These are phyloP conservation scores for Remersonia thermophila DNA, from an alignment of 2,329 filamentous ascomycete species.

Conservation along the genomic window DNA sequence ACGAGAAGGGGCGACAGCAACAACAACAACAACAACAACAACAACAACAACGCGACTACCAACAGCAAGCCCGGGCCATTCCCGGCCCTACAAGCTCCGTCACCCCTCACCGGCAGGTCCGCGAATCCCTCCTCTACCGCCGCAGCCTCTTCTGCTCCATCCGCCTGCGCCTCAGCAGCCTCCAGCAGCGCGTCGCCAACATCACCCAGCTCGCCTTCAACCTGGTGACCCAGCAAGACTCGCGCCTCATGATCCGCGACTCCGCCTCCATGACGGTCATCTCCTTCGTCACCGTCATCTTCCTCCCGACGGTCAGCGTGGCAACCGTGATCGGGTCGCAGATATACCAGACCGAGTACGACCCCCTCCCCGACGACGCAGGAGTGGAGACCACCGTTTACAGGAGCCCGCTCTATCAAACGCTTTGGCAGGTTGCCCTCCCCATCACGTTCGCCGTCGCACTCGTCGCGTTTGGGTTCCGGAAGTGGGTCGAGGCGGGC, in stretches of 20 bases:
- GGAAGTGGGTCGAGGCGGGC: too few relatives aligned
- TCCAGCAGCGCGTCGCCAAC: constrained; percentile 26
- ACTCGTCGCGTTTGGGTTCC: too few relatives aligned
- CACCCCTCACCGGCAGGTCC: constrained; percentile 3
- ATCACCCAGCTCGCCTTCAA: constrained; percentile 25
- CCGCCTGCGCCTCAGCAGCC: constrained; percentile 23
- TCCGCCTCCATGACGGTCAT: constrained; percentile 27
- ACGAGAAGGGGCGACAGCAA: too few relatives aligned
- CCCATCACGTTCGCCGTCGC: too few relatives aligned
- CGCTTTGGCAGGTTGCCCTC: too few relatives aligned
- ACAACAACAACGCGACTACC: too few relatives aligned
- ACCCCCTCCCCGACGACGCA: too few relatives aligned
- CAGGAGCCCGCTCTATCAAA: too few relatives aligned
- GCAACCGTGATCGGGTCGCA: constrained; percentile 21
- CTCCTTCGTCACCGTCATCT: constrained; percentile 26
- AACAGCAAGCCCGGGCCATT: too few relatives aligned
- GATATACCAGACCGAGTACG: constrained; percentile 4
- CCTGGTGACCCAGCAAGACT: constrained; percentile 26
- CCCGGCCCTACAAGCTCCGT: too few relatives aligned
- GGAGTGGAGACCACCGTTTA: too few relatives aligned
- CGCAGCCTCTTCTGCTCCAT: constrained; percentile 24
- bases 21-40: too few relatives aligned
- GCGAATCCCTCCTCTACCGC: constrained; percentile 22
- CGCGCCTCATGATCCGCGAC: constrained; percentile 23
- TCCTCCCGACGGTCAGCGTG: constrained; percentile 26